phyloP scores from a whole-genome alignment of 257 asterid genomes.

The Solanum pinnatisectum region DNA sequence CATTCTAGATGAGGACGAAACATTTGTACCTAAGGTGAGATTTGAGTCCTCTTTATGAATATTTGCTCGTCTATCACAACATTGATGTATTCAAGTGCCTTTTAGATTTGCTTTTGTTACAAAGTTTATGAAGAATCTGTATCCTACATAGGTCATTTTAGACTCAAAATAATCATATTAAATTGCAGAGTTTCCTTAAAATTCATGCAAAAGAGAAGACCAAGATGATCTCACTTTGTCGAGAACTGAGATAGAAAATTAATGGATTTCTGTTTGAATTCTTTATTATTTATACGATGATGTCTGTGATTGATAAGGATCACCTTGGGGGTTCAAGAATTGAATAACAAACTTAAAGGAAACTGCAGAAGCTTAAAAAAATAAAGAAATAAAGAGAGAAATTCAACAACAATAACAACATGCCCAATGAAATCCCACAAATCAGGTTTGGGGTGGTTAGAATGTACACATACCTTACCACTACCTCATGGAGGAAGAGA shows the following conservation, averaged over 20 bases:
- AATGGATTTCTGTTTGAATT: not conserved
- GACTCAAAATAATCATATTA: not conserved
- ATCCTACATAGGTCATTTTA: not conserved
- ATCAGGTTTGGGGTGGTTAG: not conserved
- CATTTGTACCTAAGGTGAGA: slow-evolving; percentile 83
- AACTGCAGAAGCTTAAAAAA: not conserved
- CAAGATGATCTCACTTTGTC: not conserved
- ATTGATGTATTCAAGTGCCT: not conserved
- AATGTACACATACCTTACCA: not conserved
- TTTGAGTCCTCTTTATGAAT: not conserved
- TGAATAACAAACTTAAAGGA: not conserved
- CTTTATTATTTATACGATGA: not conserved
- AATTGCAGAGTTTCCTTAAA: not conserved
- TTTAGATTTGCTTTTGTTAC: not conserved
- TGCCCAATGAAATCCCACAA: not conserved
- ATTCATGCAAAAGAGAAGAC: not conserved
- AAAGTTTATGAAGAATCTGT: not conserved
- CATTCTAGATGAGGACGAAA: slow-evolving; percentile 88
- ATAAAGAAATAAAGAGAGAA: not conserved
- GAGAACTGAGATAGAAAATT: not conserved
- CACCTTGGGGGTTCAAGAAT: not conserved
- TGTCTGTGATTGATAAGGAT: not conserved
- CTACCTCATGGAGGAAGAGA: not conserved
- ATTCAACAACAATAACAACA: not conserved
- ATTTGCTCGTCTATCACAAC: not conserved